phyloP scores from a whole-genome alignment of 805 yeast species.

The Komagataella phaffii region DNA sequence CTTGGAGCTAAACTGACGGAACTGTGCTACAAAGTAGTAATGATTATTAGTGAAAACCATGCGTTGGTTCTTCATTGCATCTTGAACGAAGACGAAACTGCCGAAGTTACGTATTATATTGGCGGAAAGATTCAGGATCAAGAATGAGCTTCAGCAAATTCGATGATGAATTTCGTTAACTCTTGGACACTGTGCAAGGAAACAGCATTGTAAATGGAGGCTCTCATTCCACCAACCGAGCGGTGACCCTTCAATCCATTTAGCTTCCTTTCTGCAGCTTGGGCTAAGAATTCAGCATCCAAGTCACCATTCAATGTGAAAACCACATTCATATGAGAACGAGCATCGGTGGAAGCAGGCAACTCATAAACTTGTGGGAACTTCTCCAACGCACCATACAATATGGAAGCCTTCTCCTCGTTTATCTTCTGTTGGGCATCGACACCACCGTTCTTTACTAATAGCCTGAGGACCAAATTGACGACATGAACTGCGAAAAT shows the following conservation, averaged over 20 bases:
- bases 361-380: constrained; percentile 51
- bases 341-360: constrained; percentile 47
- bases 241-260: constrained; percentile 90
- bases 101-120: constrained; percentile 53
- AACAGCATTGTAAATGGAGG: constrained; percentile 86
- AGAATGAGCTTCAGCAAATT: constrained; percentile 36
- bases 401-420: constrained; percentile 41
- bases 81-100: constrained; percentile 49
- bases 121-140: constrained; percentile 17
- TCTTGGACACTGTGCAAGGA: constrained; percentile 41
- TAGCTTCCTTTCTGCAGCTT: constrained; percentile 47
- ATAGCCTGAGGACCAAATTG: constrained; percentile 56
- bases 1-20: constrained; percentile 48
- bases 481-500: constrained; percentile 83
- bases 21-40: constrained; percentile 43
- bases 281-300: constrained; percentile 51
- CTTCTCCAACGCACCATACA: constrained; percentile 56
- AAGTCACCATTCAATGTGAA: constrained; percentile 54
- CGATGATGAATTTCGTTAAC: constrained; percentile 41
- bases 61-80: constrained; percentile 56
- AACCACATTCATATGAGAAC: constrained; percentile 90
- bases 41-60: constrained; percentile 42
- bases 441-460: constrained; percentile 64
- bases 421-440: constrained; percentile 43
- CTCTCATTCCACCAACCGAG: constrained; percentile 94